Conservation (phyloP, 1,139 yeast species). For the Yamadazyma atmosphaerica region DNA sequence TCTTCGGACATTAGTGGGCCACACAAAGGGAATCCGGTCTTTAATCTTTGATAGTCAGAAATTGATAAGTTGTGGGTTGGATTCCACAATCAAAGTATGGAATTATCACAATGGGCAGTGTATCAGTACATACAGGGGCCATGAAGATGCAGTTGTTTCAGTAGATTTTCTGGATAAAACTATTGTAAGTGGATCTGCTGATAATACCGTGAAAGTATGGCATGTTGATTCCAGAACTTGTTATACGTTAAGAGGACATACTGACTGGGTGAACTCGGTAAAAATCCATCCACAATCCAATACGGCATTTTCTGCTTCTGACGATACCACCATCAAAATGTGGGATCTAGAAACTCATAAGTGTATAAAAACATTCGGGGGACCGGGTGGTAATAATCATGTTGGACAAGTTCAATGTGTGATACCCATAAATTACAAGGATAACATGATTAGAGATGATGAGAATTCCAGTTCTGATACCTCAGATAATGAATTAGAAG, state of each 20-base stretch:
- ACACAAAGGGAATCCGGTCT: slow-evolving; percentile 80
- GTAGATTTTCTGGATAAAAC: slow-evolving; percentile 79
- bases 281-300: slow-evolving; percentile 78
- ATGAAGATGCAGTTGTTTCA: slow-evolving; percentile 79
- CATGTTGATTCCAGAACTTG: slow-evolving; percentile 92
- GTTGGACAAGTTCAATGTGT: slow-evolving; percentile 91
- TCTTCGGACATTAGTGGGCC: slow-evolving; percentile 77
- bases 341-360: slow-evolving; percentile 87
- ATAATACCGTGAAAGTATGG: slow-evolving; percentile 91
- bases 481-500: slow-evolving; percentile 28
- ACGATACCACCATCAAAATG: slow-evolving; percentile 89
- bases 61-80: slow-evolving; percentile 88
- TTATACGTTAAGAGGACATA: slow-evolving; percentile 88
- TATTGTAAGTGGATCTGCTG: slow-evolving; percentile 93
- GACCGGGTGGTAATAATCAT: slow-evolving; percentile 66
- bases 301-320: slow-evolving; percentile 84
- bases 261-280: slow-evolving; percentile 89
- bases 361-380: slow-evolving; percentile 78
- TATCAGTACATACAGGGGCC: slow-evolving; percentile 90
- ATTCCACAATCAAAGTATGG: slow-evolving; percentile 92
- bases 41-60: slow-evolving; percentile 85
- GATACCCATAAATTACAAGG: slow-evolving; percentile 72
- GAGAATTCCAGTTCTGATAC: slow-evolving; percentile 23
- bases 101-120: slow-evolving; percentile 93
- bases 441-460: slow-evolving; percentile 35